phyloP scores from a whole-genome alignment of 75 land plant species.

The Sequoia sempervirens region DNA sequence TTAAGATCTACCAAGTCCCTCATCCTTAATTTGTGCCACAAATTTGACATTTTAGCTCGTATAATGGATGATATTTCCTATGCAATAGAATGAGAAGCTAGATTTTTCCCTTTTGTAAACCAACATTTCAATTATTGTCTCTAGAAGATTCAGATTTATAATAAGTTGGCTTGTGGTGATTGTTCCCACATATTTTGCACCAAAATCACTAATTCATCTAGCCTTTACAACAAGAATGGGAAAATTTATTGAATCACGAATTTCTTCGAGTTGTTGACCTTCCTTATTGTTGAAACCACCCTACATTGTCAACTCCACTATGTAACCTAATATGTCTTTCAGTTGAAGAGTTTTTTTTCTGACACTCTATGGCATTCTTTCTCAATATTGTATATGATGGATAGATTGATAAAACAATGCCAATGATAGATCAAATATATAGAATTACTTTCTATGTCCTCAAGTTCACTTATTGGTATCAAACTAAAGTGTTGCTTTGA shows the following conservation, averaged over 20 bases:
- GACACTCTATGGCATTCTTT: slow-evolving; percentile 95
- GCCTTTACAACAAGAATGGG: slow-evolving; percentile 87
- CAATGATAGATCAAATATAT: slow-evolving; percentile 82
- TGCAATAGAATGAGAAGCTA: slow-evolving; percentile 57
- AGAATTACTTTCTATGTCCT: slow-evolving; percentile 64
- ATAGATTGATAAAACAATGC: slow-evolving; percentile 65
- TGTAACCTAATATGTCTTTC: slow-evolving; percentile 80
- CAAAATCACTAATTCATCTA: slow-evolving; percentile 76
- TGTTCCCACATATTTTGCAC: slow-evolving; percentile 83
- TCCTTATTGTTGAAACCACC: slow-evolving; percentile 73
- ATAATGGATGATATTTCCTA: slow-evolving; percentile 47
- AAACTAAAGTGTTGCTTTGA: slow-evolving; percentile 79
- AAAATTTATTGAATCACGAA: slow-evolving; percentile 68
- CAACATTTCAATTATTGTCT: slow-evolving; percentile 52
- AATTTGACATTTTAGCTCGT: slow-evolving; percentile 51
- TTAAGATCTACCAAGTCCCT: slow-evolving; percentile 81
- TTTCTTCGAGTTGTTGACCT: slow-evolving; percentile 69
- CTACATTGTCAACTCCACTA: slow-evolving; percentile 89
- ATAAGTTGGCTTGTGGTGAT: slow-evolving; percentile 61
- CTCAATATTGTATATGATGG: slow-evolving; percentile 64
- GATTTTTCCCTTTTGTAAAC: slow-evolving; percentile 70
- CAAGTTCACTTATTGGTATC: slow-evolving; percentile 71
- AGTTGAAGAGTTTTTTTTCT: slow-evolving; percentile 72
- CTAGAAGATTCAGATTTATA: slow-evolving; percentile 75
- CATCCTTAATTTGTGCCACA: slow-evolving; percentile 84